These are phyloP conservation scores for Carex kokanica DNA, from an alignment of 176 grass and related monocot species.

Conservation along the genomic window DNA sequence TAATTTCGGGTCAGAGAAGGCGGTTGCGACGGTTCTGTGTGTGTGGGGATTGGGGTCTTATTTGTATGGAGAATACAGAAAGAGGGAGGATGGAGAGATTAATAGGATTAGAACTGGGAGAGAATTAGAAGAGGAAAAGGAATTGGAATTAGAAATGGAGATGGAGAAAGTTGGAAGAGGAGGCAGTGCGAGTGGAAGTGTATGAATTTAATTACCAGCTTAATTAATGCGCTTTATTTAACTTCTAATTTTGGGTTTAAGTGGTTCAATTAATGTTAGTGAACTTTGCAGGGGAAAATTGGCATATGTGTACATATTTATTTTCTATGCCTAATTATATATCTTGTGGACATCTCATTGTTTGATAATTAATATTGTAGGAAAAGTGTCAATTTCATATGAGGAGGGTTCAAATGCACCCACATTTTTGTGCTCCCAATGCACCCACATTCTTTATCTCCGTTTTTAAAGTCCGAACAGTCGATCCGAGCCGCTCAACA, in stretches of 20 bases:
- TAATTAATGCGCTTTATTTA: neutral
- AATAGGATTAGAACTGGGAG: neutral
- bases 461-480: too few species aligned
- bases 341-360: neutral
- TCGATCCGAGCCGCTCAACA: too few species aligned
- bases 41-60: slow-evolving; percentile 79
- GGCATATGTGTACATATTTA: neutral
- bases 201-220: neutral
- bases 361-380: too few species aligned
- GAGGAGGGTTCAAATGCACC: too few species aligned
- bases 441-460: too few species aligned
- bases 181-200: neutral
- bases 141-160: neutral
- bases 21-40: slow-evolving; percentile 61
- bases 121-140: neutral
- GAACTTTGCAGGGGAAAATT: neutral
- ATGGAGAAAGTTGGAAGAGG: slow-evolving; percentile 2
- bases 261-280: neutral
- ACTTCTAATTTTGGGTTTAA: slow-evolving; percentile 9
- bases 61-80: slow-evolving; percentile 73
- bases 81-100: slow-evolving; percentile 11
- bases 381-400: neutral
- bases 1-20: slow-evolving; percentile 64
- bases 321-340: neutral
- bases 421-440: too few species aligned